phyloP scores from a whole-genome alignment of 208 protist genomes.

The Phytomonas francai region DNA sequence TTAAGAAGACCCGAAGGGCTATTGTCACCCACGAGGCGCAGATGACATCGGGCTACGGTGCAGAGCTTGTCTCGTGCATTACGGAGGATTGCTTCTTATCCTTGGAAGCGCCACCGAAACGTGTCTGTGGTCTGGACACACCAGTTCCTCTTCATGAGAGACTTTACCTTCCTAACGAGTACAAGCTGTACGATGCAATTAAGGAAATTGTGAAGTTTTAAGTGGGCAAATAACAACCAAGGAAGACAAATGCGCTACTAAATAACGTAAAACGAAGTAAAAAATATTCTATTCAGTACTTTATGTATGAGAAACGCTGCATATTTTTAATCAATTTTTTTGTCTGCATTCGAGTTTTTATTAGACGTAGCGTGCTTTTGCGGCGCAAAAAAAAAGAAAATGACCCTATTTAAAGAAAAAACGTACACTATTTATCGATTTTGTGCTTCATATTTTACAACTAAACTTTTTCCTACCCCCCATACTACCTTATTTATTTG shows the following conservation, averaged over 20 bases:
- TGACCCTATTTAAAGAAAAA: not conserved
- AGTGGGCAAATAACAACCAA: not conserved
- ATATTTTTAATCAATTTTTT: not conserved
- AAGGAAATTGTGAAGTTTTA: constrained; percentile 43
- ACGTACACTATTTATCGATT: not conserved
- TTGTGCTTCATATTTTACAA: not conserved
- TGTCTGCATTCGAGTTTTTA: not conserved
- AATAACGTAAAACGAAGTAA: not conserved
- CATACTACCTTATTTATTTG: constrained; percentile 6
- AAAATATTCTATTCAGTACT: not conserved
- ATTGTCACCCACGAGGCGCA: constrained; percentile 94
- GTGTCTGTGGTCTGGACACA: constrained; percentile 96
- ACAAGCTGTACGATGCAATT: constrained; percentile 79
- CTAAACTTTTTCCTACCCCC: not conserved
- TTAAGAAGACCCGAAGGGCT: constrained; percentile 89
- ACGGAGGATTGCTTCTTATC: constrained; percentile 91
- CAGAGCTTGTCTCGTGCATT: constrained; percentile 91
- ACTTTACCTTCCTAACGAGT: constrained; percentile 93
- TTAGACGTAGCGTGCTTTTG: not conserved
- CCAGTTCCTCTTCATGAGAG: constrained; percentile 95
- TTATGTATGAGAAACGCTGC: not conserved
- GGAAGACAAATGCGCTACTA: not conserved
- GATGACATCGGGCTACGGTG: constrained; percentile 91
- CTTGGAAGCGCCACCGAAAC: constrained; percentile 93
- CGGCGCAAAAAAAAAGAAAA: too few relatives aligned